Base-by-base conservation (phyloP, 2,329 filamentous ascomycete genomes). In the Hypoxylon sp. region DNA sequence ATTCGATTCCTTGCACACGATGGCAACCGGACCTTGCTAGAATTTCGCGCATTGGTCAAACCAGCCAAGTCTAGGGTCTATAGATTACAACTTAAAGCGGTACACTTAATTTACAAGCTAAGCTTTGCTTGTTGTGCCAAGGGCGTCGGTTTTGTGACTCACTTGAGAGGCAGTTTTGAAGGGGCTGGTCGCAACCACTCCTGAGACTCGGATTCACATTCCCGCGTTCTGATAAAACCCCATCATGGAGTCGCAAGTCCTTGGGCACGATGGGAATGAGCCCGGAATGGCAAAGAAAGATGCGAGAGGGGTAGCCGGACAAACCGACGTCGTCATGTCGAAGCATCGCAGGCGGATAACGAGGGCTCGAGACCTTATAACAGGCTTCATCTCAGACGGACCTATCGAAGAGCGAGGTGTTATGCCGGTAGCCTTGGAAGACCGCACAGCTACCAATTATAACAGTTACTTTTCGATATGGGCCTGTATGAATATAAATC, bases 391-490 rank as follows among this genome's bases (percentile, higher is more conserved):
- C 32, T 50, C 50, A 7, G 60, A 45, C 13, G 51, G 60, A 4
- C 56, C 60, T 2, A 46, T 67, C 21, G 65, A 67, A 44, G 50
- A 62, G 17, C 62, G 65, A 34, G 65, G 65, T 20, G 61, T 67
- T 30, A 53, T 65, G 40, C 65, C 65, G 0, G 61, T 68, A 19
- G 56, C 64, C 4, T 48, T 67, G 35, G 64, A 66, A 47, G 65
- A 68, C 26, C 56, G 64, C 5, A 63, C 58, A 2, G 64, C 64
- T n/a, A 67, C 57, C 5, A 60, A 59, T 7, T 68, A 64, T 32
- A 61, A 48, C 44, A 64, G 63, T 25, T 64, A 64, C 46, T 66
- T 68, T 52, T 66, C 62, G 16, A 64, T 68, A 54, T 68, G 64
- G 64, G 55, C 57, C 9, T 59, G 63, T 31, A 63, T 66, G 60